These are phyloP conservation scores for Yarrowia sp. DNA, from an alignment of 805 yeast species.

Conservation along the genomic window DNA sequence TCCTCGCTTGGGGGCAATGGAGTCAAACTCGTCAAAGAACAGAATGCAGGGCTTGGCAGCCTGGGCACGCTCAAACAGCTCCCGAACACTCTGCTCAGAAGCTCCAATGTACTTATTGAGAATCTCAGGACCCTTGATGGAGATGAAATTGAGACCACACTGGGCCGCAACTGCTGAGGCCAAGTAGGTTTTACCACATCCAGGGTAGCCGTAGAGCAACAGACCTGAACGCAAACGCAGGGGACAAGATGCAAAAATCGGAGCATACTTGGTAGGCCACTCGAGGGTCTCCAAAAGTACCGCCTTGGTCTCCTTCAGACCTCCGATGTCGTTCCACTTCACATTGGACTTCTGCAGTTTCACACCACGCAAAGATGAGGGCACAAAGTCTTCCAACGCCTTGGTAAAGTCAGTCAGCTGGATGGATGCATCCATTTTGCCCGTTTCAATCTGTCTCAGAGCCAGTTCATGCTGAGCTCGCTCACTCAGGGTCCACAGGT, in stretches of 20 bases:
- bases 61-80: conserved; percentile 88
- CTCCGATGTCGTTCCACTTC: conserved; percentile 89
- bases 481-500: conserved; percentile 67
- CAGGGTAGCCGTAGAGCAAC: conserved; percentile 91
- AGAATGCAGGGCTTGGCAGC: conserved; percentile 91
- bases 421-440: conserved; percentile 1
- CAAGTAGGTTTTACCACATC: conserved; percentile 91
- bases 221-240: conserved; percentile 86
- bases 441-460: conserved; percentile 32
- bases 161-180: conserved; percentile 94
- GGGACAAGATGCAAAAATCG: conserved; percentile 88
- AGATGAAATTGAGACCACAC: conserved; percentile 89
- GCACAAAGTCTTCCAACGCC: conserved; percentile 68
- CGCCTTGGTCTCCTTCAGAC: conserved; percentile 70
- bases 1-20: conserved; percentile 96
- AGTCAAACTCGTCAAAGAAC: conserved; percentile 94
- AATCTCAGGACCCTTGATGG: conserved; percentile 94
- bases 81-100: conserved; percentile 91
- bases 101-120: conserved; percentile 96
- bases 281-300: conserved; percentile 83
- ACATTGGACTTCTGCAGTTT: conserved; percentile 74
- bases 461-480: conserved; percentile 46
- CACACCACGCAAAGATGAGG: conserved; percentile 82
- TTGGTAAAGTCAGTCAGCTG: conserved; percentile 46
- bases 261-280: conserved; percentile 96